Percentiles rank a stretch among this genome's conserved stretches.
Conservation (phyloP, 169 alveolate genomes). For the Plasmodium reichenowi region DNA sequence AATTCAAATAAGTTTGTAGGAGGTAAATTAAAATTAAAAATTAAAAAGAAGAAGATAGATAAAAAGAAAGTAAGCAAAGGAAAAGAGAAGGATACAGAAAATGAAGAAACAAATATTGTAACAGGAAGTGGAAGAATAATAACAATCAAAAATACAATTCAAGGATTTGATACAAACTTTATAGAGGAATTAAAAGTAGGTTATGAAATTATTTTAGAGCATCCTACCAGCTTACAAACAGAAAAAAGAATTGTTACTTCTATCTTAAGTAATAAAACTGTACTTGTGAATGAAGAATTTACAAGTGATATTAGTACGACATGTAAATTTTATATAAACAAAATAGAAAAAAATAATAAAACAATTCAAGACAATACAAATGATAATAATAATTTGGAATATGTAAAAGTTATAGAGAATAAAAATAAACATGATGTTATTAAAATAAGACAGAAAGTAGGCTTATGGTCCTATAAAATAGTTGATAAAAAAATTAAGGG, state of each 20-base stretch:
- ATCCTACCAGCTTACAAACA: conserved; percentile 78
- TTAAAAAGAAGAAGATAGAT: conserved; percentile 32
- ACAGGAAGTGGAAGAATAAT: conserved; percentile 84
- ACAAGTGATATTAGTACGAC: conserved; percentile 84
- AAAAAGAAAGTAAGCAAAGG: background rate
- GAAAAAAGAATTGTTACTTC: conserved; percentile 79
- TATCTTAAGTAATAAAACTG: conserved; percentile 81
- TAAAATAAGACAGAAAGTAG: conserved; percentile 82
- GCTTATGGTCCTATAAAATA: conserved; percentile 86
- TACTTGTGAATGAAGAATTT: conserved; percentile 79
- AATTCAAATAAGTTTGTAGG: conserved; percentile 34
- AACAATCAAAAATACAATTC: conserved; percentile 83
- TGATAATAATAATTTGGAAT: conserved; percentile 24
- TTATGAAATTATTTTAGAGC: conserved; percentile 77
- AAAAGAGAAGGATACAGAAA: background rate
- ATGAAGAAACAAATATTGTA: background rate
- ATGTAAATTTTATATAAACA: conserved; percentile 69
- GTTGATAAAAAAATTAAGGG: conserved; percentile 82
- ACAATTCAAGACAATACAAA: background rate
- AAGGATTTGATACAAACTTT: conserved; percentile 85
- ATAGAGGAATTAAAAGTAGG: conserved; percentile 79
- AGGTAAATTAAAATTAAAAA: conserved; percentile 62
- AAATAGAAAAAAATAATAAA: background rate
- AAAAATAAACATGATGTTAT: conserved; percentile 58
- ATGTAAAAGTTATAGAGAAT: conserved; percentile 45